phyloP scores from a whole-genome alignment of 2,329 filamentous ascomycete genomes.

The Clonostachys solani region DNA sequence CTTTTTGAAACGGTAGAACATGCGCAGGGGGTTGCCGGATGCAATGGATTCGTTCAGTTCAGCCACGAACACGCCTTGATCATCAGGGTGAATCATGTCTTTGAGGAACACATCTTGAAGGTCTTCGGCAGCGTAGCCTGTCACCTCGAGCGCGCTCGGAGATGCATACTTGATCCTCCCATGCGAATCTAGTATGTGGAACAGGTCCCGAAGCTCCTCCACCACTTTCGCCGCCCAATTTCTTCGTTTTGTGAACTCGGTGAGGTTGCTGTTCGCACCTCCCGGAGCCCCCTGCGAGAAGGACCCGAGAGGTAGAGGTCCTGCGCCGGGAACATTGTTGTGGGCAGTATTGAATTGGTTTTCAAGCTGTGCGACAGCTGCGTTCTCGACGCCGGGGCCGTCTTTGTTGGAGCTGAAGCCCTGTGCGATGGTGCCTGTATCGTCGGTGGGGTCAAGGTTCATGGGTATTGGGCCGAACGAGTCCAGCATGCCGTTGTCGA shows the following conservation, averaged over 20 bases:
- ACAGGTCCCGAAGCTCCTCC: slow-evolving; percentile 83
- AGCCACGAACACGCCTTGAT: slow-evolving; percentile 75
- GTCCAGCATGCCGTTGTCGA: slow-evolving; percentile 35
- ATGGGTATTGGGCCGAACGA: slow-evolving; percentile 34
- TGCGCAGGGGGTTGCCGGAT: slow-evolving; percentile 70
- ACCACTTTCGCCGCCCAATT: slow-evolving; percentile 88
- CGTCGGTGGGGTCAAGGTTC: slow-evolving; percentile 31
- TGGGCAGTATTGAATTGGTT: slow-evolving; percentile 25
- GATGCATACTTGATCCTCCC: slow-evolving; percentile 85
- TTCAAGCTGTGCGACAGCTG: slow-evolving; percentile 21
- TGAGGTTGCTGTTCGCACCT: slow-evolving; percentile 37
- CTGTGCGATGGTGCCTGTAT: slow-evolving; percentile 11
- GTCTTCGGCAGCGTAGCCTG: slow-evolving; percentile 69
- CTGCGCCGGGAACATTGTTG: slow-evolving; percentile 33
- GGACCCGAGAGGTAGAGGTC: slow-evolving; percentile 32
- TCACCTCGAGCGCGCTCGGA: slow-evolving; percentile 68
- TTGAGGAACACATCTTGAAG: slow-evolving; percentile 72
- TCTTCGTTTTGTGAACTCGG: slow-evolving; percentile 55
- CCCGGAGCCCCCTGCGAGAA: slow-evolving; percentile 21
- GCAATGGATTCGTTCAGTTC: slow-evolving; percentile 89
- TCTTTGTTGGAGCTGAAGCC: slow-evolving; percentile 5
- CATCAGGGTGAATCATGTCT: slow-evolving; percentile 82
- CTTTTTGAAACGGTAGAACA: slow-evolving; percentile 83
- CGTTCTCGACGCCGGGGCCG: slow-evolving; percentile 12
- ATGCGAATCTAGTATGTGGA: slow-evolving; percentile 82